phyloP scores from a whole-genome alignment of 768 basidiomycete genomes.

The Leccinellum rugosiceps region DNA sequence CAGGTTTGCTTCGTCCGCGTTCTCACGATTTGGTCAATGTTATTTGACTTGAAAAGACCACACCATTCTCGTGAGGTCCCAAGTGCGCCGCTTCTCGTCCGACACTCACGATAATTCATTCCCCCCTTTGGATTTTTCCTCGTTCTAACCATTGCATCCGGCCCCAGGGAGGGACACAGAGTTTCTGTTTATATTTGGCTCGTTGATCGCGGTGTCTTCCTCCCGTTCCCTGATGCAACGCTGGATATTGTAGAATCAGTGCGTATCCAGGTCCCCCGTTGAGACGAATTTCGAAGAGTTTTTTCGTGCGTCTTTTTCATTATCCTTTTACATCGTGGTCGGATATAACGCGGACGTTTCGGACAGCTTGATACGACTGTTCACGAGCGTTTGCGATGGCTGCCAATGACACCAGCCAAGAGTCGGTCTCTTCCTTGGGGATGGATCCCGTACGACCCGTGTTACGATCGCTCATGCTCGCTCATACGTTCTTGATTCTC shows the following conservation, averaged over 20 bases:
- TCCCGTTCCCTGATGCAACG: neutral
- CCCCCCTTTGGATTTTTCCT: neutral
- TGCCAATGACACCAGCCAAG: neutral
- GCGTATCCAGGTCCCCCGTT: neutral
- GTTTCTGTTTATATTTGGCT: neutral
- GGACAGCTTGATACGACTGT: neutral
- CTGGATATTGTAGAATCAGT: neutral
- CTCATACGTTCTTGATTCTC: conserved; percentile 29
- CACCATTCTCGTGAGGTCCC: neutral
- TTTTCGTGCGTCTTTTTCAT: neutral
- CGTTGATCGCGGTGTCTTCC: neutral
- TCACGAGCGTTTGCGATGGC: neutral
- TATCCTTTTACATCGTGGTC: neutral
- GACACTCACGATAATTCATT: neutral
- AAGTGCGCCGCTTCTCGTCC: neutral
- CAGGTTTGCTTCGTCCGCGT: neutral
- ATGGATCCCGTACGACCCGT: neutral
- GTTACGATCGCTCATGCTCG: conserved; percentile 22
- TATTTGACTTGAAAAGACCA: neutral
- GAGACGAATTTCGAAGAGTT: neutral
- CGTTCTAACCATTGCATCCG: neutral
- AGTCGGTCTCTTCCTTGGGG: neutral
- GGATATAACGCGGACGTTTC: neutral
- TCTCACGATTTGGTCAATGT: neutral
- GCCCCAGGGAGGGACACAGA: neutral